Evolutionary conservation across 176 grass and related monocot species (phyloP), one percentile per base, ranked within the genome.

Genomic region (Typha latifolia): DNA sequence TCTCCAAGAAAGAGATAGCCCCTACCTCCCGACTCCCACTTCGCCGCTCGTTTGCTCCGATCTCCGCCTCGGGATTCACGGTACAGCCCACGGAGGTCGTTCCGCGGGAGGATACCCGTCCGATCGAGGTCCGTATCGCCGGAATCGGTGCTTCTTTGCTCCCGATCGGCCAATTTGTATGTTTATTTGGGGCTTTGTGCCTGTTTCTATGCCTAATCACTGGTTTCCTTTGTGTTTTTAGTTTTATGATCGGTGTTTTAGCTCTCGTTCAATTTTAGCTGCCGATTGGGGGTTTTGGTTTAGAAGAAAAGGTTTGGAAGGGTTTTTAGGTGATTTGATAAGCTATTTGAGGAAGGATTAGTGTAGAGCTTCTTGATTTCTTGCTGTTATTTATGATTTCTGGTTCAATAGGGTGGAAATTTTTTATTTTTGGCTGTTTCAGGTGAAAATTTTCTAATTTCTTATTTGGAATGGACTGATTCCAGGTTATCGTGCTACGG

Each of bases 121-220:
- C 66, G 75, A 78, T 78, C 66, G 56, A 78, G 75, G 75, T 71
- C 14, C 49, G 66, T 78, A n/a, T 78, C 51, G 32, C 37, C 24
- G 21, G 34, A 59, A 59, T 20, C 20, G 53, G 53, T 59, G 18
- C n/a, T 59, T 14, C 53, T 59, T 59, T 59, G 16, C 18, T 18
- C 2, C 53, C 8, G 53, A 59, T 59, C 53, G 14, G n/a, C 18
- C 18, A 16, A 21, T 19, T 59, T 59, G 2, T 16, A 9, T 19
- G 53, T 11, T 10, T 22, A 9, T 59, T 21, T 59, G 10, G 53
- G 16, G 16, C 9, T 59, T 22, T 12, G 10, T 59, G 53, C 4
- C n/a, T 22, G 53, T 59, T 59, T 59, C 37, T 43, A 10, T 10
- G 37, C 37, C 37, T 10, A 10, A 1, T 43, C 37, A 7, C 37